Percentiles rank a stretch among this genome's conserved stretches.
phyloP scores from a whole-genome alignment of 306 rosid genomes.

The Alnus glutinosa region DNA sequence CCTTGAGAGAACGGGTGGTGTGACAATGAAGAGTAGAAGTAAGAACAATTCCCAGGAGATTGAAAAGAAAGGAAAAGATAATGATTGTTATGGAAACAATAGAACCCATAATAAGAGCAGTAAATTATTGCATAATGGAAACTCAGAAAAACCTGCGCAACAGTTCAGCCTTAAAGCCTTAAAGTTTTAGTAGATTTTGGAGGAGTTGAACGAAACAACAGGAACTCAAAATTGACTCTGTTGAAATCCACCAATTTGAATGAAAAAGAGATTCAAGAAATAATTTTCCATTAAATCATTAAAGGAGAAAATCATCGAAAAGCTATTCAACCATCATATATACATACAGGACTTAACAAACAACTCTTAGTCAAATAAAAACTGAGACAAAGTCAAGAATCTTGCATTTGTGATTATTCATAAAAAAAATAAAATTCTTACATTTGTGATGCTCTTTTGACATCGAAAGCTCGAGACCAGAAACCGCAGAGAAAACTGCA shows the following conservation, averaged over 20 bases:
- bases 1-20: not conserved
- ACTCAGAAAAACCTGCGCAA: not conserved
- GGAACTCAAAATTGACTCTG: not conserved
- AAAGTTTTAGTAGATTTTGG: not conserved
- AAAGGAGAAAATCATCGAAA: constrained; percentile 14
- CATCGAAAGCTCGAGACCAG: constrained; percentile 92
- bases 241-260: not conserved
- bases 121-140: not conserved
- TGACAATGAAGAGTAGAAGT: not conserved
- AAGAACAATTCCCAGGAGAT: not conserved
- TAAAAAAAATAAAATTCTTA: constrained; percentile 15
- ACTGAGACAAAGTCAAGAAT: constrained; percentile 9
- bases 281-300: not conserved
- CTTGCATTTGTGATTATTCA: constrained; percentile 60
- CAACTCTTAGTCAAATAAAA: constrained; percentile 8
- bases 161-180: not conserved
- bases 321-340: constrained; percentile 7
- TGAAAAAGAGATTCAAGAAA: constrained; percentile 18
- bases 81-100: not conserved
- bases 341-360: constrained; percentile 5
- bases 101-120: not conserved
- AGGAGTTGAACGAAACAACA: constrained; percentile 1
- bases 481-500: constrained; percentile 95
- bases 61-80: not conserved
- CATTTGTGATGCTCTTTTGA: constrained; percentile 72